A percentile compares a stretch with the other conserved stretches of the same genome.
Evolutionary conservation across 805 yeast species (phyloP).

Genomic region (Komagataella pastoris): DNA sequence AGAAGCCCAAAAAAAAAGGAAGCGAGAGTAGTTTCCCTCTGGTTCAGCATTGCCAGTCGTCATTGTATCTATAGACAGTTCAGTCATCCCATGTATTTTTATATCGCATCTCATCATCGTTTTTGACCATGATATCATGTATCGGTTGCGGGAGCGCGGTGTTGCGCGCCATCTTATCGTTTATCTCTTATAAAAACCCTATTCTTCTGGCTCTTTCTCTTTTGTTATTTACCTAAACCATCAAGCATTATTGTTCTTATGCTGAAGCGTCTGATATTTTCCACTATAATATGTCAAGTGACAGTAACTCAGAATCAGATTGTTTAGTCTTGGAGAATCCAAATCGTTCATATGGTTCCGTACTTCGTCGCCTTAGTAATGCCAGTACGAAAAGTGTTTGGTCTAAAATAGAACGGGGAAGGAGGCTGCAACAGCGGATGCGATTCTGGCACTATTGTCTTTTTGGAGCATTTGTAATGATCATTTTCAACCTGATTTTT

Average conservation of each 20-base stretch:
- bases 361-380: background rate
- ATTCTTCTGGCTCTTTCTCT: background rate
- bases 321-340: background rate
- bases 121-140: too few species aligned
- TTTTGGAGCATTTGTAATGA: slow-evolving; percentile 35
- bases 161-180: background rate
- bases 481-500: slow-evolving; percentile 54
- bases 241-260: background rate
- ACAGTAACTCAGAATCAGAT: background rate
- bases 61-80: background rate
- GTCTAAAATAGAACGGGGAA: background rate
- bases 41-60: background rate
- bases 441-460: slow-evolving; percentile 31
- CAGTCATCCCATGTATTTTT: background rate
- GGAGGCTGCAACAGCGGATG: slow-evolving; percentile 9
- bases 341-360: background rate
- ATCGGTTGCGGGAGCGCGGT: background rate
- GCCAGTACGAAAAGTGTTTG: background rate
- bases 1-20: background rate
- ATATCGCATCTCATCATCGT: background rate
- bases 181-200: background rate
- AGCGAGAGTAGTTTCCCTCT: background rate
- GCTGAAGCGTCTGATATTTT: background rate
- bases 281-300: background rate
- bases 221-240: background rate